Conservation (phyloP, 2,329 filamentous ascomycete genomes). For the Botrytis pseudocinerea region DNA sequence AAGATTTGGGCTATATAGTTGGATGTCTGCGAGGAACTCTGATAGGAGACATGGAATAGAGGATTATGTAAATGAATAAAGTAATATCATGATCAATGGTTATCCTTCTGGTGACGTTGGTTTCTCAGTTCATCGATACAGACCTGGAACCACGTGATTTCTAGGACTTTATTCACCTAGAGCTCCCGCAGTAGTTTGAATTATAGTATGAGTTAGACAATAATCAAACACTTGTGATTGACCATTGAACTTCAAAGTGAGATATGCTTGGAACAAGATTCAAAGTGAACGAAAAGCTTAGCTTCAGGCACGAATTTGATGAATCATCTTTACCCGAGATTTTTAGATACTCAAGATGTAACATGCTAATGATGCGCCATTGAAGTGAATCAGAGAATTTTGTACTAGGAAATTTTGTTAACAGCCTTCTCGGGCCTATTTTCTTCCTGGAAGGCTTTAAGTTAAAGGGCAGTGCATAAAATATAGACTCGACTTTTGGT, state of each 20-base stretch:
- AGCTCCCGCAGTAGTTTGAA: neutral
- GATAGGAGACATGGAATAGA: too few species aligned
- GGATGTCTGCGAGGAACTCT: accelerated
- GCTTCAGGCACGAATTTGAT: neutral
- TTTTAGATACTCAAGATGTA: too few species aligned
- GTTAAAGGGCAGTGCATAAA: neutral
- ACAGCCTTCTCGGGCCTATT: neutral
- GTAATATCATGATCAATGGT: too few species aligned
- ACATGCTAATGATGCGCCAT: neutral
- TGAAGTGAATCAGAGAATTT: neutral
- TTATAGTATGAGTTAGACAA: too few species aligned
- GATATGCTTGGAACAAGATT: neutral
- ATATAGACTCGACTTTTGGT: neutral
- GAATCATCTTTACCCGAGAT: neutral
- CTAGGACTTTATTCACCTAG: accelerated
- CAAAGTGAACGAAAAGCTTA: neutral
- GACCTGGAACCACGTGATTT: neutral
- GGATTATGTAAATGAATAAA: too few species aligned
- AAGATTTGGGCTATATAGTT: neutral
- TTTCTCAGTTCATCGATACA: neutral
- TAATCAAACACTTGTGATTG: too few species aligned
- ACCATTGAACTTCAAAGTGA: neutral
- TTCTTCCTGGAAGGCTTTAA: neutral
- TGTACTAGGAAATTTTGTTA: neutral
- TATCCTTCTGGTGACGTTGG: neutral